phyloP scores from a whole-genome alignment of 805 yeast species.

The Cyberlindnera mycetangii region DNA sequence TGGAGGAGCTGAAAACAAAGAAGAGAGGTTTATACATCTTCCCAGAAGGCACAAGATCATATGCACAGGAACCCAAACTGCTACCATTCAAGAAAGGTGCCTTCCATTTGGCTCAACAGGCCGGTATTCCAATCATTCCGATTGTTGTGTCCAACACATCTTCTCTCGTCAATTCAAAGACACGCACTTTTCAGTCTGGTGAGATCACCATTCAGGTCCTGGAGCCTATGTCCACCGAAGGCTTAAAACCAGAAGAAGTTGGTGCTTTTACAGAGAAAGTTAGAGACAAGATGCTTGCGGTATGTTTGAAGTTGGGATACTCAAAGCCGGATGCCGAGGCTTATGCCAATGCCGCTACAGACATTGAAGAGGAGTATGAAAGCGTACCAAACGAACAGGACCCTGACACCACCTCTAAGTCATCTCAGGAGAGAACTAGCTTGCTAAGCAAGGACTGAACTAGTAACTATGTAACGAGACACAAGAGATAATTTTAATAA shows the following conservation, averaged over 20 bases:
- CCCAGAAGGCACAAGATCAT: slow-evolving; percentile 97
- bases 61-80: slow-evolving; percentile 60
- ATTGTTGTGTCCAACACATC: slow-evolving; percentile 85
- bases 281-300: slow-evolving; percentile 52
- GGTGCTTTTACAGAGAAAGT: slow-evolving; percentile 53
- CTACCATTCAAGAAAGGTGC: slow-evolving; percentile 97
- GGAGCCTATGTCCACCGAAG: slow-evolving; percentile 73
- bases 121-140: slow-evolving; percentile 86
- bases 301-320: slow-evolving; percentile 36
- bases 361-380: slow-evolving; percentile 17
- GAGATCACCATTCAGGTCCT: slow-evolving; percentile 74
- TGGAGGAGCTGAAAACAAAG: slow-evolving; percentile 53
- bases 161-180: slow-evolving; percentile 57
- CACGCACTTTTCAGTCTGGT: slow-evolving; percentile 71
- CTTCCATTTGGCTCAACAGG: slow-evolving; percentile 94
- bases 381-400: slow-evolving; percentile 23
- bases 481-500: neutral
- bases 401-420: slow-evolving; percentile 8
- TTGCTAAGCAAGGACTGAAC: slow-evolving; percentile 23
- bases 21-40: slow-evolving; percentile 83
- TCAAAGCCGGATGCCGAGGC: slow-evolving; percentile 32
- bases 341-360: neutral
- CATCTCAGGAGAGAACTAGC: slow-evolving; percentile 25
- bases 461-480: neutral
- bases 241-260: slow-evolving; percentile 70